A percentile compares a stretch with the other conserved stretches of the same genome.
Conservation (phyloP, 768 basidiomycete species). For the Pleurotus tuber-regium region DNA sequence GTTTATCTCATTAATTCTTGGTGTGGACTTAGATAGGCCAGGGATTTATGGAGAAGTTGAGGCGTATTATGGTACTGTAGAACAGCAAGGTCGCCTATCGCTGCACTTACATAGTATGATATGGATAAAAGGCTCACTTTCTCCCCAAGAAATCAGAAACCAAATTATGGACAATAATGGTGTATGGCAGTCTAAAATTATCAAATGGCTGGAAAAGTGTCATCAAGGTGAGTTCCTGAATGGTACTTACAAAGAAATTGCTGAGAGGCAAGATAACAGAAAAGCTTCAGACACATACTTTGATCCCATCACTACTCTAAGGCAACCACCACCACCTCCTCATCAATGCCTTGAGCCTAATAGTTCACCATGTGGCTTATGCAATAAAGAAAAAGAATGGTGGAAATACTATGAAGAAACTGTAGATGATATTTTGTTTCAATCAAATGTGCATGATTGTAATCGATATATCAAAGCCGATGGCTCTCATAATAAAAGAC, state of each 20-base stretch:
- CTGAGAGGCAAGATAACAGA: not conserved
- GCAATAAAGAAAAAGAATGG: conserved; percentile 15
- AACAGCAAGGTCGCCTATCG: not conserved
- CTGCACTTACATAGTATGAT: not conserved
- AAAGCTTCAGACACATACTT: conserved; percentile 11
- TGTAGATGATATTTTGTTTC: conserved; percentile 26
- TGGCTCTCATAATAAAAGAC: conserved; percentile 12
- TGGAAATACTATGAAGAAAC: conserved; percentile 15
- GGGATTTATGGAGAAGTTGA: not conserved
- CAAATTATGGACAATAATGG: not conserved
- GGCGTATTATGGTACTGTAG: not conserved
- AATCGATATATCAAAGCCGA: conserved; percentile 13
- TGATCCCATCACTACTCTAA: conserved; percentile 23
- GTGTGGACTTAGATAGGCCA: not conserved
- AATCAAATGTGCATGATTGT: conserved; percentile 29
- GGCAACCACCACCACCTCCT: conserved; percentile 17
- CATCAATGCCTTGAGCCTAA: conserved; percentile 12
- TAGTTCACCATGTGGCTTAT: conserved; percentile 17
- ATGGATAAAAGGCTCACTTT: not conserved
- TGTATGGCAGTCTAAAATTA: conserved; percentile 17
- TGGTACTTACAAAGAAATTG: conserved; percentile 18
- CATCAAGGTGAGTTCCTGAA: conserved; percentile 30
- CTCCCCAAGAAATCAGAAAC: not conserved
- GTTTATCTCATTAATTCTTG: not conserved
- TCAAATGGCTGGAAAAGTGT: conserved; percentile 29